Percentiles rank a stretch among this genome's conserved stretches.
phyloP scores from a whole-genome alignment of 176 grass and related monocot genomes.

The Hordeum marinum region DNA sequence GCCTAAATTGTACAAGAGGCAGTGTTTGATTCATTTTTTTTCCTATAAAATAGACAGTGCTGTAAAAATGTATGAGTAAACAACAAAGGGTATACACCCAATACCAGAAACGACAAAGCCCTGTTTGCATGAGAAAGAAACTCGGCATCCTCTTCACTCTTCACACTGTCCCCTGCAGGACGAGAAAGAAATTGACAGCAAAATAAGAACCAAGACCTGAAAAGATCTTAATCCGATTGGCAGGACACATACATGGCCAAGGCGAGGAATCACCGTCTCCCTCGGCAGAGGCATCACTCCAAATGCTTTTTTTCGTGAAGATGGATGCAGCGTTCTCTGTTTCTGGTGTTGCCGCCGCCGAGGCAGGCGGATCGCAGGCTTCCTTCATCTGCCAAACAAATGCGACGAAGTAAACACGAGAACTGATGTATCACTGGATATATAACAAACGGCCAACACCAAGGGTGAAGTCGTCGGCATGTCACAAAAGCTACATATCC shows the following conservation, averaged over 20 bases:
- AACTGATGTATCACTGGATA: neutral
- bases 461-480: neutral
- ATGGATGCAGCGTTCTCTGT: neutral
- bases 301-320: neutral
- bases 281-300: neutral
- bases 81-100: neutral
- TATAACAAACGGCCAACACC: neutral
- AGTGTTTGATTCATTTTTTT: neutral
- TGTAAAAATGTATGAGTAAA: conserved; percentile 4
- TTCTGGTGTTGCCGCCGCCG: neutral
- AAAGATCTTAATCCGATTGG: neutral
- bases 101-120: conserved; percentile 9
- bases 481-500: neutral
- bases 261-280: neutral
- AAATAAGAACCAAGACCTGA: neutral
- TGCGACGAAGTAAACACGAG: neutral
- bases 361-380: conserved; percentile 8
- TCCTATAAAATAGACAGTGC: neutral
- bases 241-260: conserved; percentile 4
- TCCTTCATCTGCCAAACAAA: conserved; percentile 40
- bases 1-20: neutral
- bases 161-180: conserved; percentile 25
- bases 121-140: neutral
- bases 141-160: conserved; percentile 1
- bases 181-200: neutral